These are phyloP conservation scores for Beta vulgaris DNA, from an alignment of 148 eudicot species.

Conservation along the genomic window DNA sequence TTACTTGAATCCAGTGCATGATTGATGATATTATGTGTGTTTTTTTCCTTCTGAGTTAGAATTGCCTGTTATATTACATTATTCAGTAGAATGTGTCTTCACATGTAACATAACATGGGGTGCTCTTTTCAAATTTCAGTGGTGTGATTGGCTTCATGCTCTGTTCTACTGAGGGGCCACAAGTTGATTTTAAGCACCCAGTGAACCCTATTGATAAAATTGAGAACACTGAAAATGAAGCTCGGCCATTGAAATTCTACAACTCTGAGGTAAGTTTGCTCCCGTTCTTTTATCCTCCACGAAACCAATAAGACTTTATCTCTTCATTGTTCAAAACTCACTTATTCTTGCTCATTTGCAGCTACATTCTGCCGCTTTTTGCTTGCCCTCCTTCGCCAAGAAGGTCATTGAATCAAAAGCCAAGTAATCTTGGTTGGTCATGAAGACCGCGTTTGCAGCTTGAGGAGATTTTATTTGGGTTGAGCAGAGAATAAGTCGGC, in stretches of 20 bases:
- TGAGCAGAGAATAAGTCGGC: not conserved
- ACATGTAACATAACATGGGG: not conserved
- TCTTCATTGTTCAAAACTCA: not conserved
- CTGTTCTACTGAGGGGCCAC: conserved; percentile 90
- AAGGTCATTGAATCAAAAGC: conserved; percentile 75
- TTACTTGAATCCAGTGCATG: not conserved
- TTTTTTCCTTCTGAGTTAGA: not conserved
- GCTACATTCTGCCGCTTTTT: conserved; percentile 94
- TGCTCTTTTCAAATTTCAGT: conserved; percentile 39
- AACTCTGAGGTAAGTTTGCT: conserved; percentile 66
- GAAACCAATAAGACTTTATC: not conserved
- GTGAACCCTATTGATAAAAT: conserved; percentile 71
- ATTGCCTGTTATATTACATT: not conserved
- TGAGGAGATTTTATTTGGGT: not conserved
- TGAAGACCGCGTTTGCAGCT: not conserved
- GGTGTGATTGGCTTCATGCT: conserved; percentile 98
- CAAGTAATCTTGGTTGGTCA: conserved; percentile 24
- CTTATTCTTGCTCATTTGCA: conserved; percentile 28
- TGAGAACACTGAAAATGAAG: conserved; percentile 39
- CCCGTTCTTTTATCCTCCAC: no score
- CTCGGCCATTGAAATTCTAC: conserved; percentile 81
- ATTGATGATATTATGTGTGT: not conserved
- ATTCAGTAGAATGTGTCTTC: not conserved
- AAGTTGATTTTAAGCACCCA: conserved; percentile 83
- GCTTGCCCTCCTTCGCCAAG: conserved; percentile 91